These are phyloP conservation scores for Mortierella sp. DNA, from an alignment of 371 early-diverging fungal species.

Conservation along the genomic window DNA sequence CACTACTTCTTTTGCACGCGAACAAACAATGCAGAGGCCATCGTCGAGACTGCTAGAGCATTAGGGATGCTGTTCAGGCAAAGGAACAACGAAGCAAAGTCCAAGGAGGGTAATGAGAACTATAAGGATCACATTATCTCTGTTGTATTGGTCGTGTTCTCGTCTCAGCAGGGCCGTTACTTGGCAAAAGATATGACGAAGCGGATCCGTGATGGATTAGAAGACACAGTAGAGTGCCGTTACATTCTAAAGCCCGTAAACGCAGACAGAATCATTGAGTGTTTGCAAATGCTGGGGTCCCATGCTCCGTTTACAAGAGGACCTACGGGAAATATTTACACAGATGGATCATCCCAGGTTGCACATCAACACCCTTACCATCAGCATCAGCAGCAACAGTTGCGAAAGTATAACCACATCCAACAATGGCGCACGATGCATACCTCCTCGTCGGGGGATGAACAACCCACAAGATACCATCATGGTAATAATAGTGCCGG, in stretches of 20 bases:
- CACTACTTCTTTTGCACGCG: constrained; percentile 47
- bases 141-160: constrained; percentile 41
- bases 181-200: constrained; percentile 41
- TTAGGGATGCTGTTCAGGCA: constrained; percentile 33
- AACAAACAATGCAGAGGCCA: constrained; percentile 17
- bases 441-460: neutral
- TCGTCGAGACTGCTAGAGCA: constrained; percentile 27
- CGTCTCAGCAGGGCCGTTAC: constrained; percentile 34
- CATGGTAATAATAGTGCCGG: too few species aligned
- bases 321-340: neutral
- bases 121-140: constrained; percentile 28
- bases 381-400: neutral
- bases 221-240: constrained; percentile 39
- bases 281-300: constrained; percentile 28
- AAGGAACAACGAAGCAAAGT: constrained; percentile 15
- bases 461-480: too few species aligned
- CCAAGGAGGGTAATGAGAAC: neutral
- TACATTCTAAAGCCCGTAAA: constrained; percentile 49
- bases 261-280: constrained; percentile 37
- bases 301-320: constrained; percentile 16
- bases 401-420: neutral
- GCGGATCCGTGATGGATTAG: constrained; percentile 33
- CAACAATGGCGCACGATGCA: neutral
- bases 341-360: neutral
- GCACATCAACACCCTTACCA: neutral